Percentiles rank a stretch among this genome's conserved stretches.
phyloP scores from a whole-genome alignment of 108 stramenopile genomes.

The Nitzschia putrida region DNA sequence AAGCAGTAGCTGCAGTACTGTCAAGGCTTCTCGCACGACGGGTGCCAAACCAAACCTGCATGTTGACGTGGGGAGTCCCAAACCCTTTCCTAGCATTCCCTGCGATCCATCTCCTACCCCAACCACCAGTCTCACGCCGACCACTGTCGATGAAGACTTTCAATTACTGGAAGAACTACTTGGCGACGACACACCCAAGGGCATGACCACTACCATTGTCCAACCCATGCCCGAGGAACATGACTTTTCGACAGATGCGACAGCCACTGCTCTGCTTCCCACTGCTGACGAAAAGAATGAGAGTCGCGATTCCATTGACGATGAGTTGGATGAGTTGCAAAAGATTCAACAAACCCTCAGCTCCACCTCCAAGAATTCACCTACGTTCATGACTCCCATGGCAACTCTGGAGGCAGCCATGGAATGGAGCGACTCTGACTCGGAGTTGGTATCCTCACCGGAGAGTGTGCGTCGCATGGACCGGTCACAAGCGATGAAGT shows the following conservation, averaged over 20 bases:
- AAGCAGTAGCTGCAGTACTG: no score
- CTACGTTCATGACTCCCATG: neutral
- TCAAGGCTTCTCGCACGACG: neutral
- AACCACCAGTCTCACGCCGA: conserved; percentile 2
- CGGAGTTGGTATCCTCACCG: neutral
- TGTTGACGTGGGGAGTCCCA: neutral
- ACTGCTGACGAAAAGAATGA: neutral
- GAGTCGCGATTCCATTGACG: conserved; percentile 1
- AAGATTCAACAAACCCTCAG: neutral
- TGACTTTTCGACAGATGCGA: neutral
- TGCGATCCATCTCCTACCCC: conserved; percentile 1
- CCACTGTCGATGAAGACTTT: conserved; percentile 8
- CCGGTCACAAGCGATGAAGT: no score
- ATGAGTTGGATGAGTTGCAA: neutral
- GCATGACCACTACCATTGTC: conserved; percentile 4
- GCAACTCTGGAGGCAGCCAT: neutral
- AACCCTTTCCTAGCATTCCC: neutral
- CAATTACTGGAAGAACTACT: conserved; percentile 14
- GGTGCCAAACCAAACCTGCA: neutral
- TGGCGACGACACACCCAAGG: neutral
- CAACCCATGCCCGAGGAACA: no score
- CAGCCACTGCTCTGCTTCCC: neutral
- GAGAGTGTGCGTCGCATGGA: neutral
- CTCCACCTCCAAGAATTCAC: neutral
- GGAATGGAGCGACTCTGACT: neutral